Conservation (phyloP, 2,329 filamentous ascomycete species). For the Cercospora sp. region DNA sequence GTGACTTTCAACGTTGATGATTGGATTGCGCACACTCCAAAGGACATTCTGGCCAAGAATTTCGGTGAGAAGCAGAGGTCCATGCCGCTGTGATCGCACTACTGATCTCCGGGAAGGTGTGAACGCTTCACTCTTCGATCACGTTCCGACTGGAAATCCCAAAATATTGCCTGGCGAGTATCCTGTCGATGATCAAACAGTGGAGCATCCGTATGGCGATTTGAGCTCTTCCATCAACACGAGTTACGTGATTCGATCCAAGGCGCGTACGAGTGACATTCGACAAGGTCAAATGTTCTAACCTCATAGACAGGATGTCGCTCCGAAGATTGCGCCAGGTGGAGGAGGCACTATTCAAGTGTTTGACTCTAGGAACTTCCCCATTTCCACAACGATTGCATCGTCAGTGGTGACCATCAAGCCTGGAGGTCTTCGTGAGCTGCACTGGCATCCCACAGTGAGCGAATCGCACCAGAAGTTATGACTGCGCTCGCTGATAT, state of each 20-base stretch:
- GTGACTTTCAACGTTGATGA: background rate
- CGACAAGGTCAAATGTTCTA: background rate
- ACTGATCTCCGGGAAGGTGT: background rate
- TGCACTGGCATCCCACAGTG: background rate
- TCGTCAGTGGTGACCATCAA: background rate
- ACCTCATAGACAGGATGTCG: background rate
- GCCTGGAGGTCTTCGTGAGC: background rate
- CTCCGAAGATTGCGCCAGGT: background rate
- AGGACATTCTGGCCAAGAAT: background rate
- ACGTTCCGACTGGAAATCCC: background rate
- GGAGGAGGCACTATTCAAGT: background rate
- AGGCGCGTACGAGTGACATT: background rate
- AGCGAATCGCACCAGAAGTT: background rate
- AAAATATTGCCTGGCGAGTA: background rate
- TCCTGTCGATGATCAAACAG: background rate
- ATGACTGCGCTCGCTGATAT: background rate
- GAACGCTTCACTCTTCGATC: background rate
- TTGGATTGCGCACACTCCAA: background rate
- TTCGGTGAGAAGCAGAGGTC: background rate
- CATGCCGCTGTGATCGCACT: background rate
- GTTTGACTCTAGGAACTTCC: background rate
- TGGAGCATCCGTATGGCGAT: background rate
- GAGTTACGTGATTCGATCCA: background rate
- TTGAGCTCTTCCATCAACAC: background rate
- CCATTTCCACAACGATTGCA: background rate